Evolutionary conservation across 2,329 filamentous ascomycete species (phyloP), one percentile per base, ranked within the genome.

Genomic region (Shiraia sp.): DNA sequence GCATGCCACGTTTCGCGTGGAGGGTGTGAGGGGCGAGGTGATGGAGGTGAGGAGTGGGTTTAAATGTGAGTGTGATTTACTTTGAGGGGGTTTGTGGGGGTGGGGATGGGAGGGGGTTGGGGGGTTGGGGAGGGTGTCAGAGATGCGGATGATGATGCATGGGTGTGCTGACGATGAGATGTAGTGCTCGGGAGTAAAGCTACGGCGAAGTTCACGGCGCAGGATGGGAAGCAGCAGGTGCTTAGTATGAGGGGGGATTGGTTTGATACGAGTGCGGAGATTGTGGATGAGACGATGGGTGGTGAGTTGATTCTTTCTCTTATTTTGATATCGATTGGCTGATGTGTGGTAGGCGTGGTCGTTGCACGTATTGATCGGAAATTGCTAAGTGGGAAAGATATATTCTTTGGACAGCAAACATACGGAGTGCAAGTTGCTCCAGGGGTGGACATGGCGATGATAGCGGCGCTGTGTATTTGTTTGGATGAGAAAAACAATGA

Each of bases 391-490:
- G 73, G 72, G 24, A 72, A 81, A 23, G 76, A 87, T 54, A 59
- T 85, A 2, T 61, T 86, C 16, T 78, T 77, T 28, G 79, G 76
- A 8, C 76, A 84, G 68, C 82, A 87, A 68, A 85, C 82, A 3
- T 88, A 88, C 51, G 78, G 74, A 1, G 74, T 88, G 4, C 75
- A 75, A 1, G 75, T 88, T 5, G 83, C 83, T 1, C 81, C 84
- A 0, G 79, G 79, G 12, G 80, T 86, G 6, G 85, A 89, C 57
- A 75, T 86, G 66, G 78, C 81, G 3, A 58, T 88, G 32, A 78
- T 88, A 51, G 80, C 76, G 0, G 85, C 84, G 9, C 71, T 88
- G 57, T 87, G 83, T 59, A 82, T 88, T 37, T 82, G 79, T 46
- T 69, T 88, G 45, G 85, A 88, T 50, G 83, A 87, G 75, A 57